Conservation (phyloP, 176 grass and related monocot genomes). For the maize (Zea mays) region Zm-B73-REFERENCE-NAM-5.0 NC_050103.1:60211501-60212000, state of each 20-base stretch:
- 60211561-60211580: conserved; percentile 94
- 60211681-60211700: conserved; percentile 82
- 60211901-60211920: conserved; percentile 54
- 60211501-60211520: conserved; percentile 34
- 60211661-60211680: conserved; percentile 96
- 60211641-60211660: conserved; percentile 58
- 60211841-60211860: conserved; percentile 71
- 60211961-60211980: conserved; percentile 79
- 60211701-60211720: conserved; percentile 18
- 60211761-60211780: conserved; percentile 68
- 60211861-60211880: conserved; percentile 33
- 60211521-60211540: conserved; percentile 41
- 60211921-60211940: conserved; percentile 66
- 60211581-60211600: conserved; percentile 81
- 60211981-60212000: conserved; percentile 62
- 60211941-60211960: conserved; percentile 81
- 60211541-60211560: conserved; percentile 46
- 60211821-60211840: conserved; percentile 45
- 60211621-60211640: conserved; percentile 87
- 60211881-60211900: conserved; percentile 25
- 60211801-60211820: conserved; percentile 82
- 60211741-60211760: conserved; percentile 38
- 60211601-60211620: conserved; percentile 96
- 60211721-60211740: conserved; percentile 29
- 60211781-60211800: conserved; percentile 92